A percentile compares a stretch with the other conserved stretches of the same genome.
These are phyloP conservation scores for Canna indica DNA, from an alignment of 176 grass and related monocot genomes.

Conservation along the genomic window DNA sequence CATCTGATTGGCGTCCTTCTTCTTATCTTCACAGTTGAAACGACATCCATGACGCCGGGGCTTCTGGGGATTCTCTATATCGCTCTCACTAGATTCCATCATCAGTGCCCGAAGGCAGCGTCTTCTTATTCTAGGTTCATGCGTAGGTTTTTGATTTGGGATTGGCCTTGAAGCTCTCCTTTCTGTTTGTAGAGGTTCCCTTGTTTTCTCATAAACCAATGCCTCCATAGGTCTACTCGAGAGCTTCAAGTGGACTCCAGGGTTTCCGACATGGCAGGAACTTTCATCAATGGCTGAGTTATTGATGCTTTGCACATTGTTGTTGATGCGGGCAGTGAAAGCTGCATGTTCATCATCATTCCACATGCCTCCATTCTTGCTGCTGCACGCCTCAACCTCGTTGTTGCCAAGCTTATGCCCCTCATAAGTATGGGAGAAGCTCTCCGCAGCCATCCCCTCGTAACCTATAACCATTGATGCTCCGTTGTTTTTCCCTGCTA, in stretches of 20 bases:
- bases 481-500: conserved; percentile 68
- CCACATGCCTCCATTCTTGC: neutral
- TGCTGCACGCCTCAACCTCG: too few relatives aligned
- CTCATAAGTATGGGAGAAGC: too few relatives aligned
- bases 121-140: conserved; percentile 32
- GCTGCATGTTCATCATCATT: neutral
- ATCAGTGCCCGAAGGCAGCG: conserved; percentile 68
- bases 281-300: conserved; percentile 73
- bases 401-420: neutral
- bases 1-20: too few relatives aligned
- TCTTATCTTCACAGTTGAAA: conserved; percentile 44
- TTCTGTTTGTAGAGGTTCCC: conserved; percentile 1
- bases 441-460: too few relatives aligned
- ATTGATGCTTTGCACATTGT: conserved; percentile 82
- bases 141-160: conserved; percentile 10
- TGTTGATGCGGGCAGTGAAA: conserved; percentile 56
- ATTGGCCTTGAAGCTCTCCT: neutral
- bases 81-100: conserved; percentile 58
- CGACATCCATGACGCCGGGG: conserved; percentile 41
- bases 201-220: neutral
- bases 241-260: conserved; percentile 54
- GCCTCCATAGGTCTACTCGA: conserved; percentile 3
- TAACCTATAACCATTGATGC: conserved; percentile 59
- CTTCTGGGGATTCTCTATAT: conserved; percentile 32
- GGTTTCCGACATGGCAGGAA: conserved; percentile 48